phyloP scores from a whole-genome alignment of 352 stramenopile genomes.

The Phytopythium litorale region DNA sequence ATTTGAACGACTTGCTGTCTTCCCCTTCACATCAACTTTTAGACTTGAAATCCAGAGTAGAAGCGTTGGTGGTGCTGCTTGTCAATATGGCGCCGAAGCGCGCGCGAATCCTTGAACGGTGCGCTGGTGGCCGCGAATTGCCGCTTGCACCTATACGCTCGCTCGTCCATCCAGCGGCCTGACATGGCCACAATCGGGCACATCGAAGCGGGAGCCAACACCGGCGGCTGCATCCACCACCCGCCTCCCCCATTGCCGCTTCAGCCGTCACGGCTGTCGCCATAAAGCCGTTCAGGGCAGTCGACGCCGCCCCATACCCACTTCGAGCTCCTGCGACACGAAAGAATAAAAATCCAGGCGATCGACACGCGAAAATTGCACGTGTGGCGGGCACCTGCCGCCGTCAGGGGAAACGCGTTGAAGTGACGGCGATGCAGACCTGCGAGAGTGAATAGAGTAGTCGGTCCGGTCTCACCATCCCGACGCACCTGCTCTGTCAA shows the following conservation, averaged over 20 bases:
- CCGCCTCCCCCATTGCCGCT: no score
- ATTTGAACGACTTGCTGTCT: background rate
- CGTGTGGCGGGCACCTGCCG: background rate
- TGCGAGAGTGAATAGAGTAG: background rate
- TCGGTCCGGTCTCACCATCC: background rate
- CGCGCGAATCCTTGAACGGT: background rate
- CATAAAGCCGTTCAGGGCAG: background rate
- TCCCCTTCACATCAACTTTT: background rate
- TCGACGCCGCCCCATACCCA: no score
- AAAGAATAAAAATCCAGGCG: constrained; percentile 2
- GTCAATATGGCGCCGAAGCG: background rate
- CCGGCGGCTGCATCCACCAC: background rate
- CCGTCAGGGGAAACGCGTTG: background rate
- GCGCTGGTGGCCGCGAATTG: background rate
- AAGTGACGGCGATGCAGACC: background rate
- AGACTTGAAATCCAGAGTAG: background rate
- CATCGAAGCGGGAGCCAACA: background rate
- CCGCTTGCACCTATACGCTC: background rate
- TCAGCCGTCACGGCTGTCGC: no score
- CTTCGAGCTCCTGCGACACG: background rate
- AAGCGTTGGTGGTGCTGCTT: background rate
- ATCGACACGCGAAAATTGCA: background rate
- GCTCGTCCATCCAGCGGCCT: background rate
- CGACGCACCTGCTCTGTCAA: background rate
- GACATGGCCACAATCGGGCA: background rate